Evolutionary conservation across 805 yeast genomes (phyloP), one percentile per base, ranked within the genome.

Genomic region (Starmerella asiatica): DNA sequence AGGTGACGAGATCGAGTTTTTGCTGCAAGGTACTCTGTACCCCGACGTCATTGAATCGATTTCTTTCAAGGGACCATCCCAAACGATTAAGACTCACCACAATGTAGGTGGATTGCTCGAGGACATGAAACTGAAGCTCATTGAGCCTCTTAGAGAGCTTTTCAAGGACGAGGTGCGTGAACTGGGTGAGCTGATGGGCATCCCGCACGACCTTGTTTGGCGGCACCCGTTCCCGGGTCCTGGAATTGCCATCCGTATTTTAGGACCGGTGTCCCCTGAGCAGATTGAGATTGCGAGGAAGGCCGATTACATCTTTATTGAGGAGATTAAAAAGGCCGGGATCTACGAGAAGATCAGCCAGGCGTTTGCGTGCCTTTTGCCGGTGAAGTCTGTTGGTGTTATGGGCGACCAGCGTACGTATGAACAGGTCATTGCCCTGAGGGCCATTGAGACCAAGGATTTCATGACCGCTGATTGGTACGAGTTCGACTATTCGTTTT

Each of bases 171-270:
- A 91, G 71, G 99, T 91, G 43, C 84, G 99, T 65, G 82, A 79
- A 55, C 70, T 91, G 53, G 99, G 99, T 65, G 83, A 84, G 68
- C 66, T 91, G 39, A 68, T 91, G 67, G 95, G 94, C 37, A 88
- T 91, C 55, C 93, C 96, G 27, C 91, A 83, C 58, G 97, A 91
- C 55, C 73, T 91, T 54, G 97, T 91, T 52, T 88, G 97, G 97
- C 83, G 99, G 72, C 99, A 91, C 62, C 99, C 99, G 42, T 91
- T 91, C 93, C 99, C 99, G 56, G 99, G 99, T 61, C 99, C 99
- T 61, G 99, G 99, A 69, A 81, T 91, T 59, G 99, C 96, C 53
- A 91, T 91, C 62, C 79, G 99, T 67, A 93, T 91, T 41, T 70
- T 91, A 36, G 99, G 99, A 54, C 97, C 88, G 68, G 97, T 91